Evolutionary conservation across 192 early-diverging fungal species (phyloP), one percentile per base, ranked within the genome.

Genomic region (Lunasporangiospora selenospora): DNA sequence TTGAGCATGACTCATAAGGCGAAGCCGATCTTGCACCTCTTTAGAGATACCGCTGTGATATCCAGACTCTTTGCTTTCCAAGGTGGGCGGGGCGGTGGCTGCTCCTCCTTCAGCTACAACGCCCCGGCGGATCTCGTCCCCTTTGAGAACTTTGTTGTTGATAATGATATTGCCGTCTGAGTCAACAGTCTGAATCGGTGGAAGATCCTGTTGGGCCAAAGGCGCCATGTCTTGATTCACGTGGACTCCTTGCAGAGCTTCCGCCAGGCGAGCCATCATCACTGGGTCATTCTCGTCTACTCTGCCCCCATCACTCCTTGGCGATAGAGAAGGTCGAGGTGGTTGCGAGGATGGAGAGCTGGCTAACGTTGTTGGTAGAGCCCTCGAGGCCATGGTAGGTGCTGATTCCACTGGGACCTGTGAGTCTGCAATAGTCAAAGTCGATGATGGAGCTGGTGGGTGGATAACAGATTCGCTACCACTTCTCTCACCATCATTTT

Each of bases 181-280:
- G 2, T 30, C 52, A 9, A 56, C 15, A 7, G 38, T 31, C 4
- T 62, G 67, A 58, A 71, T 57, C 1, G 39, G 67, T 24, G 67
- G 67, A 8, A 71, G 36, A 15, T 43, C 46, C 32, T 71, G 67
- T 29, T 71, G 67, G 15, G 41, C 49, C 18, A 71, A 23, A 4
- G 67, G 67, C 3, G 67, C 38, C 46, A 71, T 71, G 47, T 62
- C 67, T 19, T 62, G 53, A 26, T 21, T 62, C 27, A 57, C n/a
- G 26, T 62, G 31, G 3, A 71, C 53, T 1, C 59, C 59, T 7
- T 40, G 42, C 30, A 71, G 40, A 9, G 23, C 33, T 10, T 62
- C 37, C 21, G 58, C 47, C 12, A 71, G 49, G 9, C 12, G 34
- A 46, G 56, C 27, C 0, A 59, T 41, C 42, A 38, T 11, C 4